These are phyloP conservation scores for Fusarium fujikuroi DNA, from an alignment of 2,329 filamentous ascomycete genomes.

Conservation along the genomic window DNA sequence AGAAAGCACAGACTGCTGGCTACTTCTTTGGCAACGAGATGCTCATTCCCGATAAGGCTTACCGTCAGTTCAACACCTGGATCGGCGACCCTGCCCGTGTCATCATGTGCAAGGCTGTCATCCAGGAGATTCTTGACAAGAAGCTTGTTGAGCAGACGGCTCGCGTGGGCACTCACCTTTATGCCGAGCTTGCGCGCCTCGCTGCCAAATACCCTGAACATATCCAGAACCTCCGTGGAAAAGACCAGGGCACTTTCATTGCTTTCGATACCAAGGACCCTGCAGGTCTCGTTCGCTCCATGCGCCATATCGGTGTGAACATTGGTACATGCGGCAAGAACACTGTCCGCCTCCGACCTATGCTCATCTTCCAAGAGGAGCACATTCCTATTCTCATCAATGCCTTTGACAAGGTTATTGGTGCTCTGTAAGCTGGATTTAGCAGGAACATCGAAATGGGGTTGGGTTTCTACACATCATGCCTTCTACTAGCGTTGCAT, in stretches of 20 bases:
- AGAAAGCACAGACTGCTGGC: constrained; percentile 86
- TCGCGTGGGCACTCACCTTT: constrained; percentile 75
- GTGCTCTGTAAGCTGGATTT: constrained; percentile 38
- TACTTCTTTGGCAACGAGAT: constrained; percentile 84
- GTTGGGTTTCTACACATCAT: constrained; percentile 36
- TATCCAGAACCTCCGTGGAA: constrained; percentile 78
- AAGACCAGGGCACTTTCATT: constrained; percentile 82
- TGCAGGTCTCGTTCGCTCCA: constrained; percentile 75
- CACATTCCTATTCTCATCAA: constrained; percentile 59
- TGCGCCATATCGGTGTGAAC: constrained; percentile 79
- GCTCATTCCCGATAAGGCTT: constrained; percentile 81
- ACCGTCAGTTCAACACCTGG: constrained; percentile 90
- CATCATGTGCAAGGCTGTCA: constrained; percentile 80
- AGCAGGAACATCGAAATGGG: constrained; percentile 9
- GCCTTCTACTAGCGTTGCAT: constrained; percentile 44
- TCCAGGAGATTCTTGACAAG: constrained; percentile 76
- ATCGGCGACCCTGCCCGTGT: constrained; percentile 84
- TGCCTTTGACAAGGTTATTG: constrained; percentile 46
- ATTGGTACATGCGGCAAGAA: constrained; percentile 78
- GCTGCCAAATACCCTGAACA: constrained; percentile 73
- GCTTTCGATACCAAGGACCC: constrained; percentile 79
- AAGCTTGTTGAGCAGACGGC: constrained; percentile 74
- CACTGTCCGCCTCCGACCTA: constrained; percentile 79
- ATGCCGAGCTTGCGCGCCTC: constrained; percentile 70
- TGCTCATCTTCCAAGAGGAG: constrained; percentile 82